Evolutionary conservation across 2,329 filamentous ascomycete species (phyloP), one percentile per base, ranked within the genome.

Genomic region (Claviceps quebecensis): DNA sequence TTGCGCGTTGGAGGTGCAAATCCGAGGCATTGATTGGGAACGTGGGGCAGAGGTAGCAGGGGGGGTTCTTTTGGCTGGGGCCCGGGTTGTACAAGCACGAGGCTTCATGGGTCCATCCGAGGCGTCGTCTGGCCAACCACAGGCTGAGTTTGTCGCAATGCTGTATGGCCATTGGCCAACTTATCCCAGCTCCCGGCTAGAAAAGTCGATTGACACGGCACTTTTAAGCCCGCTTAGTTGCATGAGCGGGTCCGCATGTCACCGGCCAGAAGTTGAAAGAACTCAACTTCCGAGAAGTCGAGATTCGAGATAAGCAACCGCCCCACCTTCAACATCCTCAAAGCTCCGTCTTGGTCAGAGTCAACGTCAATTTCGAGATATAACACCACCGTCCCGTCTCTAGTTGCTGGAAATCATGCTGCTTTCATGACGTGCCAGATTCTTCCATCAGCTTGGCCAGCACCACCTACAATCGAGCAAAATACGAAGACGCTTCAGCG

Each of bases 201-300:
- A 8, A 5, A 40, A n/a, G n/a, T 40, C 26, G 29, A 34, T 34
- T 34, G 29, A 34, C 29, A 11, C 29, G 29, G 29, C 29, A 34
- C 29, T n/a, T 46, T 19, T 17, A 4, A 49, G 39, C 43, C 47
- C 51, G 47, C 43, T 52, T 52, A 52, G 47, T 49, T 52, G 51
- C 51, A 52, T 49, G 22, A 44, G 47, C 45, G 47, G 46, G 45
- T 17, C 45, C 45, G 45, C 29, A 46, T 46, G 47, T 48, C 47
- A 48, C 47, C 16, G 17, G 23, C n/a, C 43, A 29, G 40, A 34
- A 34, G 8, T 34, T 34, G 29, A 11, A 34, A 34, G 29, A 29
- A 34, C 29, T 34, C 23, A 23, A 41, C 39, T 19, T 41, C 7
- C 40, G 17, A 43, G 40, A 22, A 23, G 19, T 43, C 17, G 39